phyloP scores from a whole-genome alignment of 176 grass and related monocot genomes.

The Lolium perenne region DNA sequence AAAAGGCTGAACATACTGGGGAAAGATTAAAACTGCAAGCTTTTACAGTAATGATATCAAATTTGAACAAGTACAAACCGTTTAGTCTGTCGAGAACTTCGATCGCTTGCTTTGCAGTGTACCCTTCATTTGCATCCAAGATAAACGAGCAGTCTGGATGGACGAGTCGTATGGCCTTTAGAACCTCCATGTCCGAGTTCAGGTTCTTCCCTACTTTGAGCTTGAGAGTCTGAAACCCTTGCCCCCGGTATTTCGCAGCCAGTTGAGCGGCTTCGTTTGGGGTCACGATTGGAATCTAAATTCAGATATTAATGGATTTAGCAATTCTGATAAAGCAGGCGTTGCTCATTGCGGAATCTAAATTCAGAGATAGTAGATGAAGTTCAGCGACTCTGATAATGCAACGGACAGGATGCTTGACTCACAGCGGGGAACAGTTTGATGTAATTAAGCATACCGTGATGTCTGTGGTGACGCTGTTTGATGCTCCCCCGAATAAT shows the following conservation, averaged over 20 bases:
- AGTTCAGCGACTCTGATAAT: no score
- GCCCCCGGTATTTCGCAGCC: conserved; percentile 75
- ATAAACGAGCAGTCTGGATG: conserved; percentile 86
- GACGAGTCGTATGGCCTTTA: conserved; percentile 80
- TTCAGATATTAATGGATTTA: neutral
- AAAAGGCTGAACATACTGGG: neutral
- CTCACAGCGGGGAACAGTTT: neutral
- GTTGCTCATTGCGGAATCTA: no score
- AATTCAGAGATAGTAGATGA: no score
- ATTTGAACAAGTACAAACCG: conserved; percentile 48
- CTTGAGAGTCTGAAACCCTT: conserved; percentile 90
- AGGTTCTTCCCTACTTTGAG: conserved; percentile 93
- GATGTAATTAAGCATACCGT: conserved; percentile 54
- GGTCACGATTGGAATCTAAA: conserved; percentile 92
- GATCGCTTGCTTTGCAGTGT: conserved; percentile 82
- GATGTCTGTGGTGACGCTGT: conserved; percentile 83
- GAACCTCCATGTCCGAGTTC: conserved; percentile 79
- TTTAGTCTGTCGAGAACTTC: conserved; percentile 93
- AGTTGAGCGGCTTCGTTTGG: conserved; percentile 84
- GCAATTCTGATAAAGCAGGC: neutral
- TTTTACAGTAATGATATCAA: conserved; percentile 6
- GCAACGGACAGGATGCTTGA: neutral
- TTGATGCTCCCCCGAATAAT: conserved; percentile 88
- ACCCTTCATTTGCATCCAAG: conserved; percentile 95
- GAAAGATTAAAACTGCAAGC: neutral